Base-by-base conservation (phyloP, 768 basidiomycete genomes). In the Tulasnella sp. region DNA sequence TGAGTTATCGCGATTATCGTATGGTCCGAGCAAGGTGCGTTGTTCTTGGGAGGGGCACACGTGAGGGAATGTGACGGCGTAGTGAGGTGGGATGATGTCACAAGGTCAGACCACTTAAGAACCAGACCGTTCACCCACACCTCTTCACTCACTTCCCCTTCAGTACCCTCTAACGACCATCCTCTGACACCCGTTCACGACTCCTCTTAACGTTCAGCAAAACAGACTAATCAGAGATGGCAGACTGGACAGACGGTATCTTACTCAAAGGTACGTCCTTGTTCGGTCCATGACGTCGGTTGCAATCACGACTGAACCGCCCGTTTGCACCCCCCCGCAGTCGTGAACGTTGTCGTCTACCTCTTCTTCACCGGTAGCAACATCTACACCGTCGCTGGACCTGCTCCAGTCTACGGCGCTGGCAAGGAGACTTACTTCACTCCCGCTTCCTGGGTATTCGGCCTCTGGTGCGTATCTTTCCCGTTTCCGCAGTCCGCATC, bases 391-490 rank as follows among this genome's bases (percentile, higher is more conserved):
- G 87, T 95, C 78, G 90, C 93, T 7, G 87, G 89, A 1, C 93
- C 93, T 0, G 86, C 82, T 25, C 89, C 88, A 78, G 86, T 89
- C 71, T 93, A 94, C 84, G 89, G 86, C 81, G 83, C 85, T 79
- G 90, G 89, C 67, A 94, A 94, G 82, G 90, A 92, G 79, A 97
- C 96, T 0, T 98, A 96, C 83, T 85, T 99, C 76, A 97, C 96
- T 1, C 97, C 97, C n/a, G 93, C 94, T 34, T 89, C 91, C 36
- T 97, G 93, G 89, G 91, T 93, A 1, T 97, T 95, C 85, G 88
- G 91, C 85, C 91, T 96, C 81, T 97, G 95, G 94, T 92, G 75
- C 54, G 86, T 81, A 40, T 17, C 39, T 15, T 37, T 34, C 5
- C 58, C n/a, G 15, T 39, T 11, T 29, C 2, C 71, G 19, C 54